Conservation (phyloP, 1,284 basidiomycete species). For the Naganishia sp. region DNA sequence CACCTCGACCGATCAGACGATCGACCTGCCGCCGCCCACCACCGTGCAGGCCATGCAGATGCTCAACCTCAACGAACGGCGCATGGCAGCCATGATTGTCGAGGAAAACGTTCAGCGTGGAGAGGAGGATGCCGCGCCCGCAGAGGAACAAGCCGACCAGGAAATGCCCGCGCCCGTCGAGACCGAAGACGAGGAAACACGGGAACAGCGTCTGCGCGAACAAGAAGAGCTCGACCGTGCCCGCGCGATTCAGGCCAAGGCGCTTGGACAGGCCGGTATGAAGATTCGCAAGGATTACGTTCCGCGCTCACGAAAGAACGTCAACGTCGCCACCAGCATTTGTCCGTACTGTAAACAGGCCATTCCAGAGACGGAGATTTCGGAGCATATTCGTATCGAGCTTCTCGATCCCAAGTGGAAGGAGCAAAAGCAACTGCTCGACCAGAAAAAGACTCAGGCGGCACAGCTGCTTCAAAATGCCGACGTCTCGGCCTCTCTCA, state of each 20-base stretch:
- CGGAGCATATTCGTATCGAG: slow-evolving; percentile 98
- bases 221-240: slow-evolving; percentile 74
- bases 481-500: slow-evolving; percentile 86
- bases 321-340: slow-evolving; percentile 67
- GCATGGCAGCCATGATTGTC: slow-evolving; percentile 98
- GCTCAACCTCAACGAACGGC: slow-evolving; percentile 95
- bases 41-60: slow-evolving; percentile 90
- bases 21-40: slow-evolving; percentile 93
- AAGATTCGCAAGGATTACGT: slow-evolving; percentile 98
- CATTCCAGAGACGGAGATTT: slow-evolving; percentile 89
- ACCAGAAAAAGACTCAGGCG: slow-evolving; percentile 84
- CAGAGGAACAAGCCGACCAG: slow-evolving; percentile 52
- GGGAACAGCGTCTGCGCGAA: slow-evolving; percentile 67
- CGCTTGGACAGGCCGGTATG: slow-evolving; percentile 78
- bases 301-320: slow-evolving; percentile 53
- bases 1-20: slow-evolving; percentile 83
- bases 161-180: slow-evolving; percentile 58
- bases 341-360: slow-evolving; percentile 93
- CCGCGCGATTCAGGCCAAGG: slow-evolving; percentile 72
- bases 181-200: slow-evolving; percentile 62
- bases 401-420: slow-evolving; percentile 97
- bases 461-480: slow-evolving; percentile 82
- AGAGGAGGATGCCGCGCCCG: slow-evolving; percentile 67
- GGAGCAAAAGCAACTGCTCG: slow-evolving; percentile 81
- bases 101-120: slow-evolving; percentile 65